Evolutionary conservation across 768 basidiomycete genomes (phyloP), one percentile per base, ranked within the genome.

Genomic region (Chalciporus chontae): DNA sequence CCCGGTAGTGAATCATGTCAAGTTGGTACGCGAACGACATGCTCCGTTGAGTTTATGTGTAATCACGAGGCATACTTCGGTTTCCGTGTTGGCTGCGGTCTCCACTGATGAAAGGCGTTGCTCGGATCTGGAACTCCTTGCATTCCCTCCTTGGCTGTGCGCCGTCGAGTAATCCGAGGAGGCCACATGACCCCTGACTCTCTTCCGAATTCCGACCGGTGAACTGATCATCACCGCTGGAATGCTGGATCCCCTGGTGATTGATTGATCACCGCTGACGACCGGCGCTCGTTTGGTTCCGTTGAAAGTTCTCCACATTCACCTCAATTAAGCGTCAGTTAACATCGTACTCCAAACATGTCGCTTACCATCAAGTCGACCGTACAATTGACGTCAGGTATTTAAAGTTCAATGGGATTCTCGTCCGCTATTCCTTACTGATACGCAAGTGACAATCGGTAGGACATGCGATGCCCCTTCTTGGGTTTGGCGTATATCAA

Each of bases 401-500:
- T 37, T 51, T 54, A 51, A 39, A 39, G 55, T 54, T 54, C 38
- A 46, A 40, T 32, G 29, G 4, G 32, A 34, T 34, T 34, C 32
- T 14, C 32, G n/a, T n/a, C 41, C 37, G 31, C 26, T 2, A 38
- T 36, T 51, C 39, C 19, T 24, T 19, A 13, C 45, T 51, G 40
- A 61, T 26, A 29, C 40, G 23, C 40, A 38, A 18, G 26, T 47
- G 8, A 6, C 40, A 18, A 48, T 9, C 32, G 15, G 42, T 50
- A 75, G 86, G 85, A 14, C 65, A 79, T 63, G 49, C 66, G 19
- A 81, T 89, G 70, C 87, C 87, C 19, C 63, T 75, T 6, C 71
- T 90, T 3, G 87, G 87, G 11, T 81, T 88, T 48, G 87, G 80
- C 36, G 85, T 88, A 17, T 89, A 81, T 59, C 75, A 80, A 60